Conservation (phyloP, 2,329 filamentous ascomycete species). For the Fusarium piperis region DNA sequence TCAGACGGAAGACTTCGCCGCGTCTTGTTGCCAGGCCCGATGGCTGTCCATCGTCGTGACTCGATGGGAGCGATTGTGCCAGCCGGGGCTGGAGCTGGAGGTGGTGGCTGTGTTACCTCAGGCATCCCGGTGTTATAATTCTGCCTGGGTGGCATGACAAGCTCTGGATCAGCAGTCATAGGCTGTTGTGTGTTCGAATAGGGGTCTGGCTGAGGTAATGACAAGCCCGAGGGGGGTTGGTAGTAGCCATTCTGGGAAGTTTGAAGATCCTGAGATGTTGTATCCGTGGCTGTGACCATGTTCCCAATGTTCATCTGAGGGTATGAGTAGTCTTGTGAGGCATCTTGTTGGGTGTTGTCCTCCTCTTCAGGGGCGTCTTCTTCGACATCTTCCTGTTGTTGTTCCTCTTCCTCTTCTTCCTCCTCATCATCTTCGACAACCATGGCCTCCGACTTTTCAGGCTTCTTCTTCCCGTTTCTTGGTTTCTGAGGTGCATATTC, state of each 20-base stretch:
- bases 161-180: background rate
- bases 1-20: constrained; percentile 33
- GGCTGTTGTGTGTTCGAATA: constrained; percentile 25
- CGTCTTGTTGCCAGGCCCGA: background rate
- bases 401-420: constrained; percentile 16
- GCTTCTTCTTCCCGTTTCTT: constrained; percentile 35
- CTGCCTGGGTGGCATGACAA: constrained; percentile 31
- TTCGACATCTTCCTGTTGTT: constrained; percentile 20
- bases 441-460: constrained; percentile 20
- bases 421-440: constrained; percentile 22
- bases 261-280: constrained; percentile 31
- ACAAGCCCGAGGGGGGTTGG: constrained; percentile 39
- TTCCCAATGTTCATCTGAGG: constrained; percentile 44
- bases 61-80: constrained; percentile 22
- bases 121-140: constrained; percentile 18
- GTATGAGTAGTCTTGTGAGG: constrained; percentile 39
- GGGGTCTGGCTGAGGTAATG: constrained; percentile 39
- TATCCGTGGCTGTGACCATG: constrained; percentile 37
- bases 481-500: constrained; percentile 51
- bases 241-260: constrained; percentile 41
- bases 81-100: constrained; percentile 17
- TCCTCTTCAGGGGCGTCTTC: constrained; percentile 26
- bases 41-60: constrained; percentile 19
- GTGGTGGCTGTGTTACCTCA: constrained; percentile 19
- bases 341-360: constrained; percentile 12